Percentiles rank a stretch among this genome's conserved stretches.
These are phyloP conservation scores for Paraphoma chrysanthemicola DNA, from an alignment of 2,329 filamentous ascomycete genomes.

Conservation along the genomic window DNA sequence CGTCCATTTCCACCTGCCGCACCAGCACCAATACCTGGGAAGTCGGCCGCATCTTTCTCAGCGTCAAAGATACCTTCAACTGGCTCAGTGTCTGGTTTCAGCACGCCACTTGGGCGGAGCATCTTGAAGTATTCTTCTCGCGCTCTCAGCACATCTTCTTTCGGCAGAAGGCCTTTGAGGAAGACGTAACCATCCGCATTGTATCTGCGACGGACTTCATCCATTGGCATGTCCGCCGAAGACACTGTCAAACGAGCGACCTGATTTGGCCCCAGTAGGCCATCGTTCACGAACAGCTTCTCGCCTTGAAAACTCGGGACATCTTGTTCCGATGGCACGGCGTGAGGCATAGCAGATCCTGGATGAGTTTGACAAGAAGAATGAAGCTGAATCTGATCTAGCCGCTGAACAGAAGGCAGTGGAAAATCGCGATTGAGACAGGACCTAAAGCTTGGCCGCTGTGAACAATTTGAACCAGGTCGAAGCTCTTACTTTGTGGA, in stretches of 20 bases:
- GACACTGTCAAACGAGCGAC: constrained; percentile 54
- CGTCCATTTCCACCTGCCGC: constrained; percentile 53
- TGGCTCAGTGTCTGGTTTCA: constrained; percentile 60
- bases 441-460: no score
- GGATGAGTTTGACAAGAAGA: neutral
- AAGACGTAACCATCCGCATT: constrained; percentile 62
- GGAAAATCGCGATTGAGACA: no score
- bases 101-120: constrained; percentile 62
- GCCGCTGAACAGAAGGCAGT: no score
- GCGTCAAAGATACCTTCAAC: constrained; percentile 63
- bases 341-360: constrained; percentile 40
- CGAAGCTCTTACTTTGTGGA: no score
- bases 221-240: constrained; percentile 52
- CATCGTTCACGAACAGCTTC: constrained; percentile 55
- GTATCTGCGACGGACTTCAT: constrained; percentile 57
- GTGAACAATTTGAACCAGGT: no score
- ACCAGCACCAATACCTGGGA: constrained; percentile 63
- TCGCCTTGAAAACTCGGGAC: constrained; percentile 32
- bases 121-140: constrained; percentile 62
- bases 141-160: constrained; percentile 59
- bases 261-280: constrained; percentile 54
- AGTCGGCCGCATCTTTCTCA: constrained; percentile 51
- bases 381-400: neutral
- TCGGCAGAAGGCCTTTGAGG: constrained; percentile 62
- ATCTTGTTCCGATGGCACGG: constrained; percentile 30